These are phyloP conservation scores for Diutina scorzettiae DNA, from an alignment of 1,139 yeast genomes.

Conservation along the genomic window DNA sequence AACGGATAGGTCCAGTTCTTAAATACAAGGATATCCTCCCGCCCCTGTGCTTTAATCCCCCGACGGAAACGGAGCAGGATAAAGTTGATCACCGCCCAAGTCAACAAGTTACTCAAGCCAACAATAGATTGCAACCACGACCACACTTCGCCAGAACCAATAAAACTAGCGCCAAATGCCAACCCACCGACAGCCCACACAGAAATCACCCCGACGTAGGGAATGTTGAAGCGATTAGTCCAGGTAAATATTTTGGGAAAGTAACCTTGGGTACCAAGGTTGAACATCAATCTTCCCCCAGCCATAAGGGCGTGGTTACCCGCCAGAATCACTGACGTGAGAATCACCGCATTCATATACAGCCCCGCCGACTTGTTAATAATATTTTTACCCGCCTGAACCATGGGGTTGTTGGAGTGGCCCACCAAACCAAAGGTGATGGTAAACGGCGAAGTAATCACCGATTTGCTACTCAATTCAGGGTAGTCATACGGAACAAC, in stretches of 20 bases:
- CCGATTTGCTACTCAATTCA: constrained; percentile 22
- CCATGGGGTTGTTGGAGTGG: background rate
- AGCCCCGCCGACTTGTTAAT: constrained; percentile 29
- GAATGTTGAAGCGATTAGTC: constrained; percentile 24
- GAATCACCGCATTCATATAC: constrained; percentile 33
- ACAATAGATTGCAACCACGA: constrained; percentile 33
- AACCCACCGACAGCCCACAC: constrained; percentile 26
- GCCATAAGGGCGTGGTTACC: constrained; percentile 35
- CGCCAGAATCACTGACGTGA: constrained; percentile 34
- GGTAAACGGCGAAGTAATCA: constrained; percentile 54
- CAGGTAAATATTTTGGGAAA: constrained; percentile 25
- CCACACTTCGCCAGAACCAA: constrained; percentile 33
- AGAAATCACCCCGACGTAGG: constrained; percentile 28
- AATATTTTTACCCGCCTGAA: background rate
- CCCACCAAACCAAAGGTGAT: constrained; percentile 45
- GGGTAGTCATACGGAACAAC: constrained; percentile 13
- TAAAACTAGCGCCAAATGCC: constrained; percentile 32
- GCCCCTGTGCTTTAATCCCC: constrained; percentile 26
- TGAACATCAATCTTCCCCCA: constrained; percentile 30
- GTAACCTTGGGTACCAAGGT: constrained; percentile 30
- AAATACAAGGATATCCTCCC: constrained; percentile 22
- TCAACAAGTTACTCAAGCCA: constrained; percentile 31
- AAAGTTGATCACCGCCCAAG: constrained; percentile 32
- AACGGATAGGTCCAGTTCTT: constrained; percentile 32
- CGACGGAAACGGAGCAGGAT: constrained; percentile 28